Base-by-base conservation (phyloP, 345 rosid species). In the Turritis glabra region DNA sequence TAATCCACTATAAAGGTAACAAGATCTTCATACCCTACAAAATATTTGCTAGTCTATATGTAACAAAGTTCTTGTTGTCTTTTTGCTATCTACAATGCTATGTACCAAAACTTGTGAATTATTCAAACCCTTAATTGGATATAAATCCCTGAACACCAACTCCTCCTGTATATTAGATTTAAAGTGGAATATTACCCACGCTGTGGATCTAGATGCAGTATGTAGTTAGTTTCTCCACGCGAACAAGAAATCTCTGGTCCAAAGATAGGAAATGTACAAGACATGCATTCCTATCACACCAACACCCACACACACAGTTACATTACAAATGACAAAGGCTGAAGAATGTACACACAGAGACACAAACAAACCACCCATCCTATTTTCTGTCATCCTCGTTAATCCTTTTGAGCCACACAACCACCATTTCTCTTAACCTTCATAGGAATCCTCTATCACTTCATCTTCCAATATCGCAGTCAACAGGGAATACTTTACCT, bases 401-500 rank as follows among this genome's bases (percentile, higher is more conserved):
- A 21, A 38, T n/a, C 47, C 6, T 21, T 22, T 60, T 21, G 32
- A 60, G 29, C 19, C 21, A 60, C 19, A 7, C 33, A n/a, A 40
- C 14, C 21, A 23, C 51, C 22, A 40, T 40, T 15, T 55, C 40
- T 18, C 48, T 69, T 15, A 69, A 52, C 64, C 40, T 69, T 61
- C 63, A 61, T 77, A 61, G 0, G 51, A 1, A 57, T 81, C 76
- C 21, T 80, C 86, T 2, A 65, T 64, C 26, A 37, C 80, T 46
- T 83, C 96, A 52, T 89, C 92, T 33, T 82, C 96, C 71, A 82
- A 18, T 51, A 87, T 35, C 5, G 81, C 79, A 60, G 96, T 86
- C 64, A 95, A 77, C 18, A 95, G 79, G 18, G 99, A 92, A 84
- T 89, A 95, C 87, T 84, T 95, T 9, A 90, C 99, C 69, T 88